Base-by-base conservation (phyloP, 345 rosid genomes). In the Rhodamnia rubescens region DNA sequence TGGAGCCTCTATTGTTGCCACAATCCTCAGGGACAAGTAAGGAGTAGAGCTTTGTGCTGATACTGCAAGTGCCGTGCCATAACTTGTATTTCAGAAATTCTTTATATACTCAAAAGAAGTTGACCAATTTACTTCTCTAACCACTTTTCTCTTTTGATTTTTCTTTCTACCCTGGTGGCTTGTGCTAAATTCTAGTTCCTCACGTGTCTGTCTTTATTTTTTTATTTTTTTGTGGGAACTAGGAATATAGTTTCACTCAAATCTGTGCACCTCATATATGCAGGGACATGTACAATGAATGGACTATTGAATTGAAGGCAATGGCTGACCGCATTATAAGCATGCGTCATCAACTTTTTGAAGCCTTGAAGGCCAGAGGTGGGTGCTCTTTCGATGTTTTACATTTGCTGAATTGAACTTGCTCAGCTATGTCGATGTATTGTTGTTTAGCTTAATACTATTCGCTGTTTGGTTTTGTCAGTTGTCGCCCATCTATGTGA, bases 1-100 rank as follows among this genome's bases (percentile, higher is more conserved):
- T 74, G 99, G 99, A 84, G 98, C 98, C 83, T 93, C 98, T 2
- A 95, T 96, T 64, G 99, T 93, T 56, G 96, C 97, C 82, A 58
- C 90, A 69, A 91, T 96, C 86, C 94, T 96, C 56, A 92, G 88
- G 85, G 94, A 96, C 90, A 93, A 91, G 97, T 92, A 88, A 85
- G 53, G n/a, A 11, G 44, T 61, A 22, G 36, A 55, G 32, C 26
- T 15, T 82, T 78, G n/a, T 52, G 42, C 36, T 55, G 50, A 83
- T 49, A 11, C 80, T 42, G 47, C 29, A 32, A 40, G 4, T 81
- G 36, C 40, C 51, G 52, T 78, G 49, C 59, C 24, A n/a, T 58
- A 57, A 32, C 53, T 85, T 64, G 44, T 26, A 44, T 58, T 56
- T 52, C 74, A 69, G 42, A 18, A 32, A 36, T 69, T 32, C 24